phyloP scores from a whole-genome alignment of 352 stramenopile species.

The Phytopythium cucurbitacearum region DNA sequence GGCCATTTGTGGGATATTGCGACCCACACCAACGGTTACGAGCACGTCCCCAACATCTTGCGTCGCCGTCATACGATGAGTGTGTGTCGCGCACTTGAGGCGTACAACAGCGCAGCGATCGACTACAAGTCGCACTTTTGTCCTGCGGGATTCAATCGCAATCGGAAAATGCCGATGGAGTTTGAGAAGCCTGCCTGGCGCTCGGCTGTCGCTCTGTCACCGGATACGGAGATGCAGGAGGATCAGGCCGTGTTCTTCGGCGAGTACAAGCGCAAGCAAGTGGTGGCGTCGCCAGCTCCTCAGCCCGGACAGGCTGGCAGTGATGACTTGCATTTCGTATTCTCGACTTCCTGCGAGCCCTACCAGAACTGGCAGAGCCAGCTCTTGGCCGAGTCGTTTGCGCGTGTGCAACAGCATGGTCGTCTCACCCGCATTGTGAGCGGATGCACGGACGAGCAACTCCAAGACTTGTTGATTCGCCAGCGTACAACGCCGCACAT shows the following conservation, averaged over 20 bases:
- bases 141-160: constrained; percentile 63
- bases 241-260: constrained; percentile 37
- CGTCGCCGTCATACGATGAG: constrained; percentile 72
- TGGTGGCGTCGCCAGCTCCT: background rate
- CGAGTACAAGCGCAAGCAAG: constrained; percentile 33
- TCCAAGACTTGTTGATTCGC: constrained; percentile 34
- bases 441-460: constrained; percentile 41
- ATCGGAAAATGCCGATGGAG: constrained; percentile 64
- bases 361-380: constrained; percentile 76
- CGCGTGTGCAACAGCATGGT: constrained; percentile 47
- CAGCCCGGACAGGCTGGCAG: constrained; percentile 34
- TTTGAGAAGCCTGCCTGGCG: constrained; percentile 30
- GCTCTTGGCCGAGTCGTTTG: constrained; percentile 61
- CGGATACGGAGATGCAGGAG: constrained; percentile 19
- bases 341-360: constrained; percentile 55
- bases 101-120: constrained; percentile 66
- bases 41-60: constrained; percentile 74
- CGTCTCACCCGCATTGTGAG: constrained; percentile 66
- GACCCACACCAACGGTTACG: constrained; percentile 67
- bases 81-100: constrained; percentile 55
- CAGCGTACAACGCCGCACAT: constrained; percentile 30
- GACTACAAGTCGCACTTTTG: constrained; percentile 52
- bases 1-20: constrained; percentile 68
- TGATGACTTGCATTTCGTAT: constrained; percentile 76
- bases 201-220: constrained; percentile 42